phyloP scores from a whole-genome alignment of 495 filamentous ascomycete genomes.

The Glarea lozoyensis region DNA sequence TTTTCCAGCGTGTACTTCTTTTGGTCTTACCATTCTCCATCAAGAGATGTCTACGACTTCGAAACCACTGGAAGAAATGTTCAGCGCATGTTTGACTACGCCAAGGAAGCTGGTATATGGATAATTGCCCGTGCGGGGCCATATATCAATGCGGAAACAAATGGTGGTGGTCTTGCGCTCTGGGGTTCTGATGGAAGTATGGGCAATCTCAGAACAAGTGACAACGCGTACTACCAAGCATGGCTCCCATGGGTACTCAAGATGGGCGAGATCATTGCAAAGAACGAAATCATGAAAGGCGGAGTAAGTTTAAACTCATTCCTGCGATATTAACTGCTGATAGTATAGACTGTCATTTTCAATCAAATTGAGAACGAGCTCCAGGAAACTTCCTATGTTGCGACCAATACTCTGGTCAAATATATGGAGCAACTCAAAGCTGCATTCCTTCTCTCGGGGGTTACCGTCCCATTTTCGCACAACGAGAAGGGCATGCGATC shows the following conservation, averaged over 20 bases:
- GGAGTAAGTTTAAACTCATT: slow-evolving; percentile 20
- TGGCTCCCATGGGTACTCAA: slow-evolving; percentile 37
- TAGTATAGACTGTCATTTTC: slow-evolving; percentile 37
- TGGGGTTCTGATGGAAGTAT: slow-evolving; percentile 44
- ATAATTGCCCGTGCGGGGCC: slow-evolving; percentile 51
- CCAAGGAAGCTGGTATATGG: slow-evolving; percentile 49
- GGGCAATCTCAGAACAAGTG: slow-evolving; percentile 33
- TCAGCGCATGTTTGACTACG: slow-evolving; percentile 47
- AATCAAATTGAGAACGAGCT: slow-evolving; percentile 47
- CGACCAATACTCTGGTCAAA: slow-evolving; percentile 31
- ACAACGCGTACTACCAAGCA: slow-evolving; percentile 29
- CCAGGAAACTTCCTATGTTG: slow-evolving; percentile 29
- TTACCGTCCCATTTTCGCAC: slow-evolving; percentile 41
- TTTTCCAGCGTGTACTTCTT: slow-evolving; percentile 39
- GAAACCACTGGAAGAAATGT: slow-evolving; percentile 46
- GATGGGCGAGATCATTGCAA: slow-evolving; percentile 37
- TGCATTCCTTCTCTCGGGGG: slow-evolving; percentile 35
- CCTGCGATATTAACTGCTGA: slow-evolving; percentile 1
- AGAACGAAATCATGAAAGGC: slow-evolving; percentile 41
- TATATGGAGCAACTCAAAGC: slow-evolving; percentile 45
- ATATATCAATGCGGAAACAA: slow-evolving; percentile 47
- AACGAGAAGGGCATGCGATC: slow-evolving; percentile 46
- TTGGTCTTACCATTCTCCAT: slow-evolving; percentile 47
- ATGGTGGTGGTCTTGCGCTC: slow-evolving; percentile 39
- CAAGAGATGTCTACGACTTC: slow-evolving; percentile 45